Evolutionary conservation across 495 filamentous ascomycete genomes (phyloP), one percentile per base, ranked within the genome.

Genomic region (Penicillium silybi): DNA sequence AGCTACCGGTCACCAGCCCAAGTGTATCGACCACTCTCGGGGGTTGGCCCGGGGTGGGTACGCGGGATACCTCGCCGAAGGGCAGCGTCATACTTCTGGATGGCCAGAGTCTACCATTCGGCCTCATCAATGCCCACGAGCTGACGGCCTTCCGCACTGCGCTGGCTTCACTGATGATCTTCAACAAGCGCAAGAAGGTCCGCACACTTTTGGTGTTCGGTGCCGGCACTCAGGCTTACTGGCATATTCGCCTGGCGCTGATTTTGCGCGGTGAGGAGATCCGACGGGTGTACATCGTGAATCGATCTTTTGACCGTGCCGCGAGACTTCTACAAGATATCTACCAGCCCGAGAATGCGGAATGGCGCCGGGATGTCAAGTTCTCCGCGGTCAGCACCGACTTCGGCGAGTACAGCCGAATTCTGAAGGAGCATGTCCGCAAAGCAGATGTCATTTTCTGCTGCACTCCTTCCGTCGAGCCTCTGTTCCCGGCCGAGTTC

Each of bases 121-220:
- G 85, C 9, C 73, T 97, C 52, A 75, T 98, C 39, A 88, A 90
- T 61, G 93, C 92, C 17, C 80, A 85, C 63, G 88, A 91, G 50
- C 64, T 97, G 13, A 97, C 93, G 2, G 90, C 90, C 8, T 98
- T 96, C 72, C 89, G 93, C 52, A 97, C 93, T 3, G 92, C 93
- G 1, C 79, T 97, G 27, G 85, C 87, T 0, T 84, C 88, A 2
- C 80, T 85, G 18, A 82, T 89, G 63, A 76, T 95, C 0, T 80
- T 97, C 42, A 79, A 76, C 44, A 84, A 82, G 57, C 87, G 93
- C 44, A 69, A 76, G 38, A 71, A 77, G 41, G 82, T 92, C 25
- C 82, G 85, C 56, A 89, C 84, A 10, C 54, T 96, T 2, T 80
- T 85, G 23, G 85, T 95, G 44, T 97, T 98, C 64, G 93, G 92